Evolutionary conservation across 345 rosid species (phyloP), one percentile per base, ranked within the genome.

Genomic region (Luvunga scandens): DNA sequence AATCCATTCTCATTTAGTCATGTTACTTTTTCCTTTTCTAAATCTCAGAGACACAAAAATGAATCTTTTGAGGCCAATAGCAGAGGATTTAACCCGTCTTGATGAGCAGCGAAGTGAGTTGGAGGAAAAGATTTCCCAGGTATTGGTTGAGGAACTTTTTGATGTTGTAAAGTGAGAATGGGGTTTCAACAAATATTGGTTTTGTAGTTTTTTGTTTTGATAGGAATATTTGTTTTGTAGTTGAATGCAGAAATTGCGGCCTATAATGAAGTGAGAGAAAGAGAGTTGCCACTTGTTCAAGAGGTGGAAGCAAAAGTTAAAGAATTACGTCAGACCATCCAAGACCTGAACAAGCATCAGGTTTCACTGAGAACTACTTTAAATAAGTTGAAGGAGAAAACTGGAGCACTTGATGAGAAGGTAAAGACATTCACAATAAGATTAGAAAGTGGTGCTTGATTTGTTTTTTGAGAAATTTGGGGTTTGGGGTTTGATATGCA

Each of bases 281-380:
- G 68, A 72, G 98, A 96, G 68, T 72, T 85, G 61, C 98, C 98
- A 4, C 80, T 88, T 83, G 91, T 90, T 73, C 93, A 90, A 80
- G 93, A 92, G 85, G 61, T 89, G 18, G 92, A 91, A 68, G 77
- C 84, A 5, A 83, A 79, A 76, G 89, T 94, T 67, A 88, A 90
- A 80, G 94, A 92, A 68, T 83, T 96, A 72, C 89, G 73, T 22
- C 90, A 89, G 82, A 88, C 81, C 8, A 86, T 96, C 83, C 79
- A 83, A 56, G 89, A 82, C 55, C 94, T 92, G 68, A 94, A 94
- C 90, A 88, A 86, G 81, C 87, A 90, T 66, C 99, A 96, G 87
- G 63, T 84, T 83, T 87, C 95, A 55, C 85, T 91, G 38, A 88
- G 88, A 80, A 83, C 91, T 78, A 77, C 89, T 19, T 84, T 82